phyloP scores from a whole-genome alignment of 495 filamentous ascomycete genomes.

The Penicillium coffeae region DNA sequence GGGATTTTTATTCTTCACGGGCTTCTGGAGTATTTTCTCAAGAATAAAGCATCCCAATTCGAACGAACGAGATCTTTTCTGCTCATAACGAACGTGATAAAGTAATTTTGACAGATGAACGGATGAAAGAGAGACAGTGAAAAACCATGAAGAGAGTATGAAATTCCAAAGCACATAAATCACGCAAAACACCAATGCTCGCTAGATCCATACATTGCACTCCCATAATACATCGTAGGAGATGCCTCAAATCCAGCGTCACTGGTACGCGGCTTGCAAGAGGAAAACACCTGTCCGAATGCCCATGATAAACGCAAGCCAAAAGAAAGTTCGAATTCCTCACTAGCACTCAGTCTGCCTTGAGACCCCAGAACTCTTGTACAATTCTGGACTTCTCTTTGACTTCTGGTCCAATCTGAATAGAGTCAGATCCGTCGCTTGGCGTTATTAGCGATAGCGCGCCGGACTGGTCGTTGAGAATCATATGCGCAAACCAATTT shows the following conservation, averaged over 20 bases:
- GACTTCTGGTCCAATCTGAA: constrained; percentile 29
- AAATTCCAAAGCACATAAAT: no score
- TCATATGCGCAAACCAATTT: constrained; percentile 23
- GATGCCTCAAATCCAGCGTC: neutral
- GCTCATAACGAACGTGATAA: neutral
- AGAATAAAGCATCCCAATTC: neutral
- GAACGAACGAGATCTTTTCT: neutral
- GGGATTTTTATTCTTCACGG: neutral
- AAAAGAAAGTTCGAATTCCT: neutral
- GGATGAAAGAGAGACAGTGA: neutral
- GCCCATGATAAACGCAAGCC: neutral
- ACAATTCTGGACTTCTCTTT: constrained; percentile 17
- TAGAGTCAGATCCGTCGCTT: constrained; percentile 16
- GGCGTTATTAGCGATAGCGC: constrained; percentile 24
- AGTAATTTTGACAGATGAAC: neutral
- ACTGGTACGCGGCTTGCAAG: neutral
- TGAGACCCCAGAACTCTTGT: constrained; percentile 1
- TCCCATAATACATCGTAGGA: neutral
- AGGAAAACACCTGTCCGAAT: neutral
- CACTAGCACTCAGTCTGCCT: neutral
- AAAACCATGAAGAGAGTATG: no score
- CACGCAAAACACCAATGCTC: neutral
- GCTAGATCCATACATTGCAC: neutral
- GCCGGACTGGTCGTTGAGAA: constrained; percentile 26
- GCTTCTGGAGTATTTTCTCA: neutral